A percentile compares a stretch with the other conserved stretches of the same genome.
These are phyloP conservation scores for Pelargonium citronellum DNA, from an alignment of 441 rosid genomes.

Conservation along the genomic window DNA sequence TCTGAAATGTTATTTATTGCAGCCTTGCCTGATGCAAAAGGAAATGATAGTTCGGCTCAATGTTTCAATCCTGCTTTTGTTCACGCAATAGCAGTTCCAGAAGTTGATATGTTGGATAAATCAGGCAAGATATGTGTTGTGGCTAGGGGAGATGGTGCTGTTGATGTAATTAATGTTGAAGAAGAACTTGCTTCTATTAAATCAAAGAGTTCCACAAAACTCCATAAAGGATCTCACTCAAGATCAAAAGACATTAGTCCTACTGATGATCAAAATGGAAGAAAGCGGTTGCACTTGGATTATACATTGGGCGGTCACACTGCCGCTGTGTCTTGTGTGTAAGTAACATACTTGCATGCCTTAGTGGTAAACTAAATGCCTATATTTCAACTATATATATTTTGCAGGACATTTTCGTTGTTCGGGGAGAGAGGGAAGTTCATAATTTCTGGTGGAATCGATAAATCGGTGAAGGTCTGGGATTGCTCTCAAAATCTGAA, in stretches of 20 bases:
- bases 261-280: slow-evolving; percentile 25
- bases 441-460: slow-evolving; percentile 79
- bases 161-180: slow-evolving; percentile 61
- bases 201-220: slow-evolving; percentile 34
- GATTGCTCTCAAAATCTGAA: slow-evolving; percentile 46
- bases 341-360: not conserved
- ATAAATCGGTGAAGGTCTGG: slow-evolving; percentile 76
- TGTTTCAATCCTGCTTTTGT: slow-evolving; percentile 88
- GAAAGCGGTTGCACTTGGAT: slow-evolving; percentile 61
- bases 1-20: slow-evolving; percentile 17
- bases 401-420: slow-evolving; percentile 42
- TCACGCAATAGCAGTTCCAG: slow-evolving; percentile 75
- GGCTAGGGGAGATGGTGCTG: slow-evolving; percentile 82
- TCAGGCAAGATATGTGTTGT: slow-evolving; percentile 57
- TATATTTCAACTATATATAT: not conserved
- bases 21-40: slow-evolving; percentile 45
- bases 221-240: slow-evolving; percentile 52
- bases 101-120: slow-evolving; percentile 60
- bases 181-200: slow-evolving; percentile 43
- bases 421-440: slow-evolving; percentile 69
- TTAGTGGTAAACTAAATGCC: not conserved
- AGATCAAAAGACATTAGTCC: slow-evolving; percentile 30
- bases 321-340: slow-evolving; percentile 72
- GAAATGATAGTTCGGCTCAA: slow-evolving; percentile 38
- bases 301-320: slow-evolving; percentile 71